phyloP scores from a whole-genome alignment of 345 rosid species.

The Eucalyptus sideroxylon region DNA sequence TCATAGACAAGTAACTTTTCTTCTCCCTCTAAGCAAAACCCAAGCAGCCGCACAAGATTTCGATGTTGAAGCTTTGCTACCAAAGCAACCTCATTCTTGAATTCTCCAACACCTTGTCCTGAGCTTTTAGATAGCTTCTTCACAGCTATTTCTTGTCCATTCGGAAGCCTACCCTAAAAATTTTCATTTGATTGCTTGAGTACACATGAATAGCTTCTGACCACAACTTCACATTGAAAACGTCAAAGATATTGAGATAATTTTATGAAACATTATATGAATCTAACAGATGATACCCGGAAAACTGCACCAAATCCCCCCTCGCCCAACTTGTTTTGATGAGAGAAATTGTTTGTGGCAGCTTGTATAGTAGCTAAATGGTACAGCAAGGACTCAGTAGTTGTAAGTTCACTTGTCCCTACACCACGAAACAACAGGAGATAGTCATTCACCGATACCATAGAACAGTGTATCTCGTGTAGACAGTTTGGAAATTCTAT shows the following conservation, averaged over 20 bases:
- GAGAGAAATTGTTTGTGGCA: slow-evolving; percentile 40
- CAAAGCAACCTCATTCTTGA: slow-evolving; percentile 30
- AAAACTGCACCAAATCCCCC: slow-evolving; percentile 74
- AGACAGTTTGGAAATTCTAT: neutral
- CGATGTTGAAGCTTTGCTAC: slow-evolving; percentile 41
- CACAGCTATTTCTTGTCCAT: slow-evolving; percentile 32
- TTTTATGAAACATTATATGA: neutral
- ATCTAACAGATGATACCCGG: slow-evolving; percentile 10
- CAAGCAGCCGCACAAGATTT: slow-evolving; percentile 32
- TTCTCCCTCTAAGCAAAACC: slow-evolving; percentile 27
- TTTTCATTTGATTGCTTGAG: neutral
- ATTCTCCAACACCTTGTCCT: neutral
- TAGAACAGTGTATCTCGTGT: neutral
- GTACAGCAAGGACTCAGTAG: slow-evolving; percentile 24
- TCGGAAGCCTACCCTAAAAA: slow-evolving; percentile 20
- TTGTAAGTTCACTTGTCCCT: slow-evolving; percentile 17
- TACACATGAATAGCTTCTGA: neutral
- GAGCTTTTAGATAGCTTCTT: neutral
- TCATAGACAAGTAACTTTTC: slow-evolving; percentile 49
- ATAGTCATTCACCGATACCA: neutral
- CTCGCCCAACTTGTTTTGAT: slow-evolving; percentile 38
- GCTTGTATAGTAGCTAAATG: slow-evolving; percentile 20
- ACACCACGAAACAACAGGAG: neutral
- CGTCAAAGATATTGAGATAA: neutral
- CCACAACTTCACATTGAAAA: neutral